Conservation (phyloP, 1,284 basidiomycete genomes). For the Macrocybe sp. region DNA sequence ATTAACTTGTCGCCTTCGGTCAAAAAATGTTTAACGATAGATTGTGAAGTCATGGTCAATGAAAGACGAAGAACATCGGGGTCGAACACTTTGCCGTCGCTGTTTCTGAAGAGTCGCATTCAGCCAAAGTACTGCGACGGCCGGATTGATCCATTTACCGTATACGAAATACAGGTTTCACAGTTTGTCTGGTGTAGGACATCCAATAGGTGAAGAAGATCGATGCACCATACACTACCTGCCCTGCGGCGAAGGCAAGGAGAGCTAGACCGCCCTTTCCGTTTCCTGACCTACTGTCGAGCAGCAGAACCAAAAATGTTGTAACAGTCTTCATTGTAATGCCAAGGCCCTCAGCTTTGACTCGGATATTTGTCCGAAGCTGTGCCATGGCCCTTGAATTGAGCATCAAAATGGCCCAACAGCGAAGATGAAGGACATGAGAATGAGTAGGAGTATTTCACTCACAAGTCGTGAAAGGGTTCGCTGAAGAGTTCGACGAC, state of each 20-base stretch:
- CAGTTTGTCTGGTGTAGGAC: slow-evolving; percentile 23
- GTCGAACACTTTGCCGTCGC: slow-evolving; percentile 39
- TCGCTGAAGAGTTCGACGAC: slow-evolving; percentile 77
- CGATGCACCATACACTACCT: slow-evolving; percentile 62
- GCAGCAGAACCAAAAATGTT: slow-evolving; percentile 61
- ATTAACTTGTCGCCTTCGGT: slow-evolving; percentile 96
- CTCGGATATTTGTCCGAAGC: slow-evolving; percentile 61
- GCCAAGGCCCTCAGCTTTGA: slow-evolving; percentile 79
- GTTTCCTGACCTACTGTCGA: slow-evolving; percentile 31
- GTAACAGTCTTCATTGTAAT: slow-evolving; percentile 71
- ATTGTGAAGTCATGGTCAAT: slow-evolving; percentile 80
- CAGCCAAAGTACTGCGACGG: slow-evolving; percentile 4
- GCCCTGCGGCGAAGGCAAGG: slow-evolving; percentile 79
- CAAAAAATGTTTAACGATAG: slow-evolving; percentile 88
- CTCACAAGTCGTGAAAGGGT: slow-evolving; percentile 75
- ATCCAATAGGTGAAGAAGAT: slow-evolving; percentile 33
- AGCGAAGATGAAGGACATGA: not conserved
- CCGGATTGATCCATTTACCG: no score
- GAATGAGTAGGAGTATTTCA: slow-evolving; percentile 1
- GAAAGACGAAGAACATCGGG: slow-evolving; percentile 52
- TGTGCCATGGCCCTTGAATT: slow-evolving; percentile 58
- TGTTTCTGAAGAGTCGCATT: slow-evolving; percentile 10
- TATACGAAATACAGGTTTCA: slow-evolving; percentile 11
- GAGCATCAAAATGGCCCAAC: slow-evolving; percentile 3
- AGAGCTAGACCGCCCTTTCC: slow-evolving; percentile 47